These are phyloP conservation scores for Cryptosporidium ubiquitum DNA, from an alignment of 169 alveolate genomes.

Conservation along the genomic window DNA sequence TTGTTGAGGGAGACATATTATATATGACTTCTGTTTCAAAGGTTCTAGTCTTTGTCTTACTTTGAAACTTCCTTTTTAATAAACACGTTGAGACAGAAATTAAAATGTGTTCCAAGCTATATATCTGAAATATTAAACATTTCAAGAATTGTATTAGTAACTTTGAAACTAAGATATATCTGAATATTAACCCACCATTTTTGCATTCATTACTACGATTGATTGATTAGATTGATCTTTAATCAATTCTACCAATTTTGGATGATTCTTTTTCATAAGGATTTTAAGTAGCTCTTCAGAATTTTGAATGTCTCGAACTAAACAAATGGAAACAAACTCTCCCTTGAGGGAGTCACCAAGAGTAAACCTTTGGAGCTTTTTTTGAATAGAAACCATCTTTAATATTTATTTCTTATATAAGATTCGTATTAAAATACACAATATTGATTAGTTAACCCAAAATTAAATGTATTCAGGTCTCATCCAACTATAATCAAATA, in stretches of 20 bases:
- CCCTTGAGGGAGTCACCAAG: background rate
- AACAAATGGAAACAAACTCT: slow-evolving; percentile 34
- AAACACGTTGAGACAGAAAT: slow-evolving; percentile 19
- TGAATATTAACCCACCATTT: slow-evolving; percentile 33
- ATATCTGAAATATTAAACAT: slow-evolving; percentile 10
- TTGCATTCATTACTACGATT: slow-evolving; percentile 42
- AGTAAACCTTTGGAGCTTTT: slow-evolving; percentile 1
- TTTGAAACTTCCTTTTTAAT: slow-evolving; percentile 8
- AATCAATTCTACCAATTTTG: background rate
- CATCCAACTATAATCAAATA: background rate
- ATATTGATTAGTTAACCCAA: background rate
- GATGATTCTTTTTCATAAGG: background rate
- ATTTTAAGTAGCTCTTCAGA: background rate
- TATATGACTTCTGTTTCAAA: slow-evolving; percentile 64
- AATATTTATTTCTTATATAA: background rate
- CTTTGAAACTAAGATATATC: background rate
- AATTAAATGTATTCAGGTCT: background rate
- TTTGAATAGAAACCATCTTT: background rate
- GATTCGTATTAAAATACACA: background rate
- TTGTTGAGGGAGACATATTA: slow-evolving; percentile 70
- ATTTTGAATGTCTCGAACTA: slow-evolving; percentile 35
- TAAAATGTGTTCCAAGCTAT: slow-evolving; percentile 52
- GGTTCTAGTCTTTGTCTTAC: slow-evolving; percentile 39
- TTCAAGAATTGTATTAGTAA: background rate
- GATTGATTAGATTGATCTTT: background rate